phyloP scores from a whole-genome alignment of 2,329 filamentous ascomycete species.

The Raffaelea deltoideospora region DNA sequence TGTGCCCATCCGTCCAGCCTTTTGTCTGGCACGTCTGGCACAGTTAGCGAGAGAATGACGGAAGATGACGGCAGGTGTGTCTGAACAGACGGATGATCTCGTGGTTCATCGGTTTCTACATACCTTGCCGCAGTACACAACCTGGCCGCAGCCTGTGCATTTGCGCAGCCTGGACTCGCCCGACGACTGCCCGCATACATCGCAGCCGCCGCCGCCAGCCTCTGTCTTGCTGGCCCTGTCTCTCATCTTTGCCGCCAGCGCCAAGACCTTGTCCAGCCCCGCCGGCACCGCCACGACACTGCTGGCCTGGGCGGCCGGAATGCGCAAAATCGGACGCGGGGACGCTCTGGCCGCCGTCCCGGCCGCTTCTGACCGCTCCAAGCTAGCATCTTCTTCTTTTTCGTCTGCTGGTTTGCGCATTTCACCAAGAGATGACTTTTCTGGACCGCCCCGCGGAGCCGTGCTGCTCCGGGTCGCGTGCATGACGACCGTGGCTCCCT shows the following conservation, averaged over 20 bases:
- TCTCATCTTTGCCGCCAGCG: constrained; percentile 9
- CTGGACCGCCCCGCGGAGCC: too few relatives aligned
- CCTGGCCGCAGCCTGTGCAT: constrained; percentile 27
- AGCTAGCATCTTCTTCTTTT: too few relatives aligned
- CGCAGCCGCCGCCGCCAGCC: constrained; percentile 2
- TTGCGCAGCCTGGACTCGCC: constrained; percentile 16
- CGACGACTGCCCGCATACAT: constrained; percentile 11
- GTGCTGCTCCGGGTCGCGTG: constrained; percentile 18
- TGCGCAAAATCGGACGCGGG: constrained; percentile 23
- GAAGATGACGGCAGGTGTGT: background rate
- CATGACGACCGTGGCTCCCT: constrained; percentile 24
- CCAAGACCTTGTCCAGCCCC: constrained; percentile 15
- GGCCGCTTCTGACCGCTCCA: too few relatives aligned
- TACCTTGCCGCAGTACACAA: constrained; percentile 31
- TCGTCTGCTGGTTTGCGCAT: too few relatives aligned
- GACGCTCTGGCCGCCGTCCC: background rate
- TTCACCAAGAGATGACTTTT: too few relatives aligned
- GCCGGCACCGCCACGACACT: constrained; percentile 20
- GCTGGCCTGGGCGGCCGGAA: constrained; percentile 17
- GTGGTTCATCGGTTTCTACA: constrained; percentile 12
- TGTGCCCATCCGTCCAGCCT: constrained; percentile 28
- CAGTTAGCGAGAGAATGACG: constrained; percentile 2
- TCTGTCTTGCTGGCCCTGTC: constrained; percentile 3
- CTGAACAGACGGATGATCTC: background rate
- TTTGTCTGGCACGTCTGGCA: constrained; percentile 25